A percentile compares a stretch with the other conserved stretches of the same genome.
Conservation (phyloP, 2,329 filamentous ascomycete species). For the Ophiosphaerella herpotricha region DNA sequence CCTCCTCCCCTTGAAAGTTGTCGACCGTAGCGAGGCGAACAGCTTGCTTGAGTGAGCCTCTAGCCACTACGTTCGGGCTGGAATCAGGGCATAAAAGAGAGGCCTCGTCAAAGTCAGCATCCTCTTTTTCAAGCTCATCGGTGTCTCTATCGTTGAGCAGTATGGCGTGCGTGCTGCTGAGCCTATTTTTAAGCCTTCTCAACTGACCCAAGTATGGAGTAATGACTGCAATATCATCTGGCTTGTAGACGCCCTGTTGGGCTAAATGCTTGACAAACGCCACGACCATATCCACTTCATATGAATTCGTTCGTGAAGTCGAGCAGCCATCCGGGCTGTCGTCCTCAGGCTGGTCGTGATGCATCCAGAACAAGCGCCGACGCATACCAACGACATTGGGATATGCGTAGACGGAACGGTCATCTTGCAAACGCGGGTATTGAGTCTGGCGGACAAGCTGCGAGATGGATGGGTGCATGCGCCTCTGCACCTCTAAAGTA, state of each 20-base stretch:
- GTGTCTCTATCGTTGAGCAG: constrained; percentile 50
- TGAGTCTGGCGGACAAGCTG: constrained; percentile 60
- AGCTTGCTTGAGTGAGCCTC: constrained; percentile 24
- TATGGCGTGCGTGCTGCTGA: constrained; percentile 62
- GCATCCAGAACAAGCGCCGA: constrained; percentile 63
- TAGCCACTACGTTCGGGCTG: constrained; percentile 17
- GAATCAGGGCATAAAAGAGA: neutral
- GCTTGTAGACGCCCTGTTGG: constrained; percentile 64
- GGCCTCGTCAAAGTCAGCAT: too few species aligned
- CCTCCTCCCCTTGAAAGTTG: constrained; percentile 80
- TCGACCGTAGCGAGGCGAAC: constrained; percentile 65
- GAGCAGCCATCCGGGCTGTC: constrained; percentile 9
- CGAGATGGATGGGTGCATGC: constrained; percentile 69
- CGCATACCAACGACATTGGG: constrained; percentile 60
- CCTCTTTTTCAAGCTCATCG: too few species aligned
- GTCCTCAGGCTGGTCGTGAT: constrained; percentile 59
- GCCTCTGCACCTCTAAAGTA: constrained; percentile 61
- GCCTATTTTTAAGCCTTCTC: constrained; percentile 53
- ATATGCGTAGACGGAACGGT: constrained; percentile 40
- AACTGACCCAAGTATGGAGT: constrained; percentile 68
- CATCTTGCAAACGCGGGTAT: constrained; percentile 63
- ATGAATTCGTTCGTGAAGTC: constrained; percentile 60
- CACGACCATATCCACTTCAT: constrained; percentile 66
- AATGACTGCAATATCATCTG: constrained; percentile 69
- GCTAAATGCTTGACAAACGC: constrained; percentile 68